Conservation (phyloP, 2,329 filamentous ascomycete species). For the Aplosporella prunicola region DNA sequence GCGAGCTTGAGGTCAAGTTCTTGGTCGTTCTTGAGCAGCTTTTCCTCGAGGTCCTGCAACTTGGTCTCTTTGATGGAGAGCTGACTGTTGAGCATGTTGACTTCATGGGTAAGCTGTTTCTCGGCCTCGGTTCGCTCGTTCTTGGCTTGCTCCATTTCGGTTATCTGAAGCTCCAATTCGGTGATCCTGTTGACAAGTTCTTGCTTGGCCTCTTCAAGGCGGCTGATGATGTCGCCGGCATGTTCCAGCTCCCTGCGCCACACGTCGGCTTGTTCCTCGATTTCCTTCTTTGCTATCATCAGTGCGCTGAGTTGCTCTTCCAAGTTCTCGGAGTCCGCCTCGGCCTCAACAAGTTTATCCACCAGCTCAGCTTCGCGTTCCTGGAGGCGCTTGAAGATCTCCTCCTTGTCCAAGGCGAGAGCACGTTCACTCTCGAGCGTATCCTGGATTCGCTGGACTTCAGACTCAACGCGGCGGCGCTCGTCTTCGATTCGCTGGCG, state of each 20-base stretch:
- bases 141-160: slow-evolving; percentile 60
- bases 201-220: slow-evolving; percentile 78
- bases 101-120: slow-evolving; percentile 66
- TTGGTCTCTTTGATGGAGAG: slow-evolving; percentile 83
- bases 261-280: slow-evolving; percentile 73
- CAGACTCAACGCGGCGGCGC: slow-evolving; percentile 71
- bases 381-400: slow-evolving; percentile 96
- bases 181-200: slow-evolving; percentile 58
- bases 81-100: slow-evolving; percentile 87
- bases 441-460: slow-evolving; percentile 84
- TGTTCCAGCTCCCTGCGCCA: slow-evolving; percentile 80
- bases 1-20: slow-evolving; percentile 81
- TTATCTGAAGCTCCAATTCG: slow-evolving; percentile 61
- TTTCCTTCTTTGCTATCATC: slow-evolving; percentile 77
- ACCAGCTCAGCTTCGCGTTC: slow-evolving; percentile 82
- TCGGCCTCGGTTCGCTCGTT: slow-evolving; percentile 69
- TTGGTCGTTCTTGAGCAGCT: slow-evolving; percentile 75
- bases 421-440: slow-evolving; percentile 91
- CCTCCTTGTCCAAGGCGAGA: slow-evolving; percentile 94
- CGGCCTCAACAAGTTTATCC: slow-evolving; percentile 83
- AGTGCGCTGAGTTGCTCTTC: slow-evolving; percentile 90
- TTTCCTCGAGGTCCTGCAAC: slow-evolving; percentile 73
- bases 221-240: slow-evolving; percentile 75
- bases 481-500: slow-evolving; percentile 83
- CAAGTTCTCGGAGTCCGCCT: slow-evolving; percentile 87